Base-by-base conservation (phyloP, 75 land plant genomes). In the Gnetum montanum region DNA sequence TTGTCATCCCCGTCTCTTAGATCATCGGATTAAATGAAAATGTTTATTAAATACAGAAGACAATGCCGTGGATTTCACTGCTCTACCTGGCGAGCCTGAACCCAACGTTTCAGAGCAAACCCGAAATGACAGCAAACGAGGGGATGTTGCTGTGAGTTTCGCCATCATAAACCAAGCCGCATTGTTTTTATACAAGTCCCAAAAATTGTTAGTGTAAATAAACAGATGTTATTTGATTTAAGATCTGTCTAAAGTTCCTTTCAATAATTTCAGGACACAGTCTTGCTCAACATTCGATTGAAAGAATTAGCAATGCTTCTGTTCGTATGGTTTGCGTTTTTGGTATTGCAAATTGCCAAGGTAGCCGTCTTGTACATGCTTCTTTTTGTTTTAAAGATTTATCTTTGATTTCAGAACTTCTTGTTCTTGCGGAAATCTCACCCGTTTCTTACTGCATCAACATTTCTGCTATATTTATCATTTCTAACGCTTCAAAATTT, bases 301-400 rank as follows among this genome's bases (percentile, higher is more conserved):
- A 81, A 78, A 52, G 70, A 72, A 49, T 31, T 72, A 43, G 62
- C 59, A 12, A 54, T 77, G 41, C 56, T 81, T 26, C 18, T 60
- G 11, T 37, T 72, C 33, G 71, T 77, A 22, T 86, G 90, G 90
- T 11, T 79, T 8, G 58, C 72, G 10, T 75, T 75, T 43, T 65
- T 82, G 56, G 74, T 48, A 23, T 62, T 86, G 36, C 83, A 86
- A 38, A 64, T 79, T 53, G 11, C 61, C 2, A 78, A 83, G 90
- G 87, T 86, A 29, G 34, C 31, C 33, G 15, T 18, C 23, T 15
- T 6, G 19, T n/a, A 34, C 48, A 34, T 34, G n/a, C 29, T 1
- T 25, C 8, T 6, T 43, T 1, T 57, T 57, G 26, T 8, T 31
- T n/a, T 33, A n/a, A 8, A 31, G 20, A 19, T 26, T 23, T 27